Conservation (phyloP, 305 asterid genomes). For the Rubia tinctorum region DNA sequence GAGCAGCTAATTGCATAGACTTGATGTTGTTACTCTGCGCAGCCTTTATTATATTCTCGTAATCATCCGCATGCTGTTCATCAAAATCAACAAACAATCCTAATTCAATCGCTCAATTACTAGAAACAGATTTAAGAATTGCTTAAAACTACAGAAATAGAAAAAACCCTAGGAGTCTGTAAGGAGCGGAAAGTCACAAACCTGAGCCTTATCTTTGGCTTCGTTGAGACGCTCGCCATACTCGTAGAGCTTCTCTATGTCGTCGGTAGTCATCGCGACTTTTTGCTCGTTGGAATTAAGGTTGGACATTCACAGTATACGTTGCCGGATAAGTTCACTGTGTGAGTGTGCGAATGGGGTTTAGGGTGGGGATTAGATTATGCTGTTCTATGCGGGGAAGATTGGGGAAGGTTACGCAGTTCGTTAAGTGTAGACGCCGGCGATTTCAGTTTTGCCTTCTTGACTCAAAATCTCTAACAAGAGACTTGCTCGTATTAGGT, state of each 20-base stretch:
- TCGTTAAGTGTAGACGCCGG: background rate
- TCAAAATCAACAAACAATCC: background rate
- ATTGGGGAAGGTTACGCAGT: background rate
- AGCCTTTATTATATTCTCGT: slow-evolving; percentile 70
- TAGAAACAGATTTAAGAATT: background rate
- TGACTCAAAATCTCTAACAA: background rate
- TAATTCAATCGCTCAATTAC: background rate
- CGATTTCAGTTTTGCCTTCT: background rate
- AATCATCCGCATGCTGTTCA: slow-evolving; percentile 63
- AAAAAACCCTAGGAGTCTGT: slow-evolving; percentile 32
- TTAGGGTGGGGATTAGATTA: background rate
- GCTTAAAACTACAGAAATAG: background rate
- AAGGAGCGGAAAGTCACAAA: slow-evolving; percentile 15
- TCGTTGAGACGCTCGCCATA: slow-evolving; percentile 79
- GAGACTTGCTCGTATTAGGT: too few species aligned
- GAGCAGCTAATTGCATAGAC: slow-evolving; percentile 94
- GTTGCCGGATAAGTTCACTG: background rate
- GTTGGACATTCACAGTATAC: background rate
- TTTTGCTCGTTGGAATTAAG: slow-evolving; percentile 16
- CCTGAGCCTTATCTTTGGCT: slow-evolving; percentile 92
- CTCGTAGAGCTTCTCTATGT: slow-evolving; percentile 86
- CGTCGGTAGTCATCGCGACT: slow-evolving; percentile 44
- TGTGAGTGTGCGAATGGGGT: background rate
- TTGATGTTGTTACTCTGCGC: slow-evolving; percentile 72
- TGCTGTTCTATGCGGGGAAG: background rate